A percentile compares a stretch with the other conserved stretches of the same genome.
Conservation (phyloP, 768 basidiomycete genomes). For the Leccinum subtestaceum region DNA sequence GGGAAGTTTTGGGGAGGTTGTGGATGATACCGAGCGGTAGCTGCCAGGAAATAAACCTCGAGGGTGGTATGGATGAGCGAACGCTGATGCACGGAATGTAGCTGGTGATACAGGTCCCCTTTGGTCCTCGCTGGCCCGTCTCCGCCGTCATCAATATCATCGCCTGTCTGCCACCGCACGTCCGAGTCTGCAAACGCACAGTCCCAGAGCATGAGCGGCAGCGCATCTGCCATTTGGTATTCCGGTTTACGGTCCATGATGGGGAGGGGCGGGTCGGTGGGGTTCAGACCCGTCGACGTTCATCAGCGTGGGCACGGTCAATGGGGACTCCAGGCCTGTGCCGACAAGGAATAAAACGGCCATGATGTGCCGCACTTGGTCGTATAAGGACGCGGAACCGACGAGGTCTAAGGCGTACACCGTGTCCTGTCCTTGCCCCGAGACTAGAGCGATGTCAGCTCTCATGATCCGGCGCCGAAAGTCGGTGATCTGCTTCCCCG, state of each 20-base stretch:
- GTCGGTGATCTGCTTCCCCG: constrained; percentile 83
- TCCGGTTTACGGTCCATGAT: constrained; percentile 74
- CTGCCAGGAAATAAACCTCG: constrained; percentile 61
- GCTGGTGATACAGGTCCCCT: constrained; percentile 48
- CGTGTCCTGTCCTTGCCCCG: constrained; percentile 31
- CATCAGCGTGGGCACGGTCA: constrained; percentile 67
- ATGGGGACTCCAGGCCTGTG: constrained; percentile 69
- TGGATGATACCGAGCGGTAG: constrained; percentile 50
- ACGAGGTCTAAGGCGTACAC: constrained; percentile 76
- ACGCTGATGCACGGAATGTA: constrained; percentile 53
- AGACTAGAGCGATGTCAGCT: constrained; percentile 58
- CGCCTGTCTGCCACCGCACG: constrained; percentile 70
- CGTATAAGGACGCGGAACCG: constrained; percentile 89
- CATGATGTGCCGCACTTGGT: constrained; percentile 96
- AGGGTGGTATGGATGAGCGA: constrained; percentile 65
- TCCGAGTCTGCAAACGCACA: constrained; percentile 69
- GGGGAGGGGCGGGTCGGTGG: constrained; percentile 34
- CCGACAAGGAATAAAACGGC: constrained; percentile 88
- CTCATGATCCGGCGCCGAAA: constrained; percentile 67
- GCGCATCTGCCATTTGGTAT: constrained; percentile 91
- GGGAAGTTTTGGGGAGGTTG: constrained; percentile 40
- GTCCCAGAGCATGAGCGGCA: constrained; percentile 91
- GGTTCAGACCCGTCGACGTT: constrained; percentile 50
- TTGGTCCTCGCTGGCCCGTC: constrained; percentile 25
- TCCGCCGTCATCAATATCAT: constrained; percentile 26